Evolutionary conservation across 2,329 filamentous ascomycete species (phyloP), one percentile per base, ranked within the genome.

Genomic region (Penicillium rolfsii): DNA sequence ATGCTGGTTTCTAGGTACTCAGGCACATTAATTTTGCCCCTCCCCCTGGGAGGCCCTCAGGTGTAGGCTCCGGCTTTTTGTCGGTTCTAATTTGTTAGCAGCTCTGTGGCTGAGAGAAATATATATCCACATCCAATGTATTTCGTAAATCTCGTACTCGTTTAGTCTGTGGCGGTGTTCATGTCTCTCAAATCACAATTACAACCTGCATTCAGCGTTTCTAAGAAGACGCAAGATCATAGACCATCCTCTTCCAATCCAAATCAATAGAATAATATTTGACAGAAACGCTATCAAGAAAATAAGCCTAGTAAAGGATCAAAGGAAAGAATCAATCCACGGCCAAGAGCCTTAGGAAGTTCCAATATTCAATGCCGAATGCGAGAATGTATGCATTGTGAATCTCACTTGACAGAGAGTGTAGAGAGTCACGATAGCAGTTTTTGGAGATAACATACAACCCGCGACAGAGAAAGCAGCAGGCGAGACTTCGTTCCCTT

Each of bases 61-160:
- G 24, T 24, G 3, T 55, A 64, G 55, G 58, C 60, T 61, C 12
- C 60, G 33, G 38, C 26, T 48, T 60, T 63, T 45, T 57, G 14
- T 24, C 30, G 3, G 9, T 24, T 6, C 46, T 59, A 46, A 61
- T 61, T 60, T 57, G 60, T 52, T 22, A 22, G 9, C 5, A 12
- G 6, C 5, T n/a, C 6, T 38, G 48, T 55, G 60, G 53, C 57
- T 60, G 24, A 46, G 43, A 38, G 26, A 40, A 52, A 41, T 52
- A 19, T 49, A 52, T 40, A 43, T 52, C 33, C 43, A 56, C 33
- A 48, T 26, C 26, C 4, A 30, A 30, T 12, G 14, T 48, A 14
- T 12, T 24, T 12, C 19, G 40, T 43, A 43, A 1, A 5, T 9
- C 19, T 22, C 45, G 45, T 30, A 30, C 9, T 48, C 45, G 45